Percentiles rank a stretch among this genome's conserved stretches.
phyloP scores from a whole-genome alignment of 2,329 filamentous ascomycete species.

The Arthrobotrys iridis region DNA sequence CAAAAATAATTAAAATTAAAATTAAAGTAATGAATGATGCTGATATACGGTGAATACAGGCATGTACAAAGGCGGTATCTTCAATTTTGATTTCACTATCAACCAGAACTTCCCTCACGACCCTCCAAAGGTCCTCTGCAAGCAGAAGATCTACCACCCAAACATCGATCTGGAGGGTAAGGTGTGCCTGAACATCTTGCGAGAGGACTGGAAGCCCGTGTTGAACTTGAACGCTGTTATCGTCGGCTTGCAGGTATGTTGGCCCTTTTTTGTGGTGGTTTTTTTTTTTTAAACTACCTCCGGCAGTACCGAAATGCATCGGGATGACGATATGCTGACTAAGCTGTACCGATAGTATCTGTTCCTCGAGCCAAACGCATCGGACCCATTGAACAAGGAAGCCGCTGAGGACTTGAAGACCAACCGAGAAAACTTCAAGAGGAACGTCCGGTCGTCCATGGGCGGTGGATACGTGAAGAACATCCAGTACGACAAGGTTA shows the following conservation, averaged over 20 bases:
- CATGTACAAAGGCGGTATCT: slow-evolving; percentile 86
- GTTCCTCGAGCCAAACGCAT: slow-evolving; percentile 96
- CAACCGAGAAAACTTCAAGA: slow-evolving; percentile 88
- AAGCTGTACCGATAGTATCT: slow-evolving; percentile 73
- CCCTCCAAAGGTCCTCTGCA: slow-evolving; percentile 95
- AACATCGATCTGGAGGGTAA: slow-evolving; percentile 99
- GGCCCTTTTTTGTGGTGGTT: neutral
- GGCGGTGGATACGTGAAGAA: slow-evolving; percentile 79
- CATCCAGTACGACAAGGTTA: slow-evolving; percentile 78
- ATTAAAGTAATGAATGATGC: too few species aligned
- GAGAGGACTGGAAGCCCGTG: slow-evolving; percentile 99
- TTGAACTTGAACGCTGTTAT: slow-evolving; percentile 96
- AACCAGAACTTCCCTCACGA: slow-evolving; percentile 97
- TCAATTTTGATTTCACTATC: slow-evolving; percentile 91
- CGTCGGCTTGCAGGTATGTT: slow-evolving; percentile 80
- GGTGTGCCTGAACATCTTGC: slow-evolving; percentile 94
- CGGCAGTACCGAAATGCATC: neutral
- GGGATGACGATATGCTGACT: slow-evolving; percentile 25
- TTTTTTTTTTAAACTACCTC: neutral
- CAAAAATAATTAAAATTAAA: too few species aligned
- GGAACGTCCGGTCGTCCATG: slow-evolving; percentile 88
- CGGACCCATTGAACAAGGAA: slow-evolving; percentile 97
- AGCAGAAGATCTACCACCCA: slow-evolving; percentile 98
- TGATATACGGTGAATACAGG: slow-evolving; percentile 60
- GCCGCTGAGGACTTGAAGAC: slow-evolving; percentile 89